A percentile compares a stretch with the other conserved stretches of the same genome.
Evolutionary conservation across 768 basidiomycete species (phyloP).

Genomic region (Stropharia rugosoannulata): DNA sequence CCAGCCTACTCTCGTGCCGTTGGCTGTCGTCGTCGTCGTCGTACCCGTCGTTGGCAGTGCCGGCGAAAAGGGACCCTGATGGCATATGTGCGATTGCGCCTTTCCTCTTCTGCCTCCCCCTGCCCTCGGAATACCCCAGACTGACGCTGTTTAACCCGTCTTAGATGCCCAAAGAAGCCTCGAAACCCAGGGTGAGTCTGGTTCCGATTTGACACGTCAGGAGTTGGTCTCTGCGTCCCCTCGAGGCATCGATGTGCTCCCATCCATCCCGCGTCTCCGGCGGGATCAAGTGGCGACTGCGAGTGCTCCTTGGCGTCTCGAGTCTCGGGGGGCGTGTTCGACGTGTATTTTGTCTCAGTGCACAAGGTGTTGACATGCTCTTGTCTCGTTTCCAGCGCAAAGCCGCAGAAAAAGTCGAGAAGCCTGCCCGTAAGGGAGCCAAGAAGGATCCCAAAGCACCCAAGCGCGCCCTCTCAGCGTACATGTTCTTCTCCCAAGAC

Average conservation of each 20-base stretch:
- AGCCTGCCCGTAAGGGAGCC: slow-evolving; percentile 45
- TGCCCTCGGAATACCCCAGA: slow-evolving; percentile 7
- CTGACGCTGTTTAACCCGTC: slow-evolving; percentile 19
- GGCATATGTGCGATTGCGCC: slow-evolving; percentile 6
- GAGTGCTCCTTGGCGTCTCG: not conserved
- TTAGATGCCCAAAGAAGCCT: slow-evolving; percentile 78
- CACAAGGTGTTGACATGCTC: slow-evolving; percentile 7
- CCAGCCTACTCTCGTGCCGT: slow-evolving; percentile 16
- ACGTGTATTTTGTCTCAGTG: slow-evolving; percentile 8
- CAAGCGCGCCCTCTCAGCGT: slow-evolving; percentile 92
- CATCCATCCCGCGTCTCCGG: not conserved
- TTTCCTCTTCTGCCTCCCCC: slow-evolving; percentile 9
- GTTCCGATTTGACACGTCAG: slow-evolving; percentile 18
- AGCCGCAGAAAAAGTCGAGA: slow-evolving; percentile 73
- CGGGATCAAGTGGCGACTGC: not conserved
- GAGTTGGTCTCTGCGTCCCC: not conserved
- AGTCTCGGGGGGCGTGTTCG: not conserved
- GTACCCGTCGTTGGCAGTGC: slow-evolving; percentile 16
- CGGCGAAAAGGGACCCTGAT: not conserved
- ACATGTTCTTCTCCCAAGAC: slow-evolving; percentile 99
- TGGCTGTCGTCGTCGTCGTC: slow-evolving; percentile 9
- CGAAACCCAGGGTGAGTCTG: slow-evolving; percentile 64
- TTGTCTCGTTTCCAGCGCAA: slow-evolving; percentile 52
- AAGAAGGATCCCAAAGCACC: slow-evolving; percentile 86
- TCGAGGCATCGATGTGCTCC: not conserved